Evolutionary conservation across 192 early-diverging fungal species (phyloP), one percentile per base, ranked within the genome.

Genomic region (Irineochytrium annulatum): DNA sequence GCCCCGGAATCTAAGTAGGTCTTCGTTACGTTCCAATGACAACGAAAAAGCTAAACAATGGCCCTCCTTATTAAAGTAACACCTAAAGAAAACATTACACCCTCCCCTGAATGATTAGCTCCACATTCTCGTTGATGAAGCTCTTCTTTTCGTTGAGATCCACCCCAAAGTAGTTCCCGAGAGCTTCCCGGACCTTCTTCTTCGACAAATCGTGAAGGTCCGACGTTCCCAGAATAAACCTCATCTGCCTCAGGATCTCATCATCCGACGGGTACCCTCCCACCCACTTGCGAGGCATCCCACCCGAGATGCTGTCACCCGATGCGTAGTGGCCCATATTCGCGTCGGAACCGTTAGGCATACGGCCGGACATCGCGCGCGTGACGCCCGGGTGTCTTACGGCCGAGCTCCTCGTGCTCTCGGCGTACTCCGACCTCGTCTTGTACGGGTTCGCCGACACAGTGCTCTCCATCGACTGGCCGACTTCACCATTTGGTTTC

Each of bases 151-250:
- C 39, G 0, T 66, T 62, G 72, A 93, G 63, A 52, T 95, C 89
- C 16, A 82, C 45, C 24, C 86, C 83, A 70, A 90, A 93, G 28
- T 82, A 64, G 1, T 62, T 65, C 5, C 77, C 71, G 33, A 92
- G 60, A 52, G 84, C 79, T 32, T 88, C 83, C 4, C 89, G 77
- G 51, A 95, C 87, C 65, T 86, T 85, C 66, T 87, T 87, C 74
- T 92, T 92, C 30, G 91, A 91, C 33, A 92, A 71, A 1, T 74
- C 71, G 65, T 82, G 82, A 54, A 93, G 68, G 62, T 92, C 87
- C 16, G 85, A 71, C 1, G 76, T 82, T 30, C 70, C 63, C 24
- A 95, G 69, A 22, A 95, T 83, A 34, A 79, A 76, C 32, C 83
- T 79, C 48, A 96, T 86, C 56, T 87, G 81, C 52, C 72, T 63